Evolutionary conservation across 2,329 filamentous ascomycete genomes (phyloP).

Genomic region (Sporothrix schenckii): DNA sequence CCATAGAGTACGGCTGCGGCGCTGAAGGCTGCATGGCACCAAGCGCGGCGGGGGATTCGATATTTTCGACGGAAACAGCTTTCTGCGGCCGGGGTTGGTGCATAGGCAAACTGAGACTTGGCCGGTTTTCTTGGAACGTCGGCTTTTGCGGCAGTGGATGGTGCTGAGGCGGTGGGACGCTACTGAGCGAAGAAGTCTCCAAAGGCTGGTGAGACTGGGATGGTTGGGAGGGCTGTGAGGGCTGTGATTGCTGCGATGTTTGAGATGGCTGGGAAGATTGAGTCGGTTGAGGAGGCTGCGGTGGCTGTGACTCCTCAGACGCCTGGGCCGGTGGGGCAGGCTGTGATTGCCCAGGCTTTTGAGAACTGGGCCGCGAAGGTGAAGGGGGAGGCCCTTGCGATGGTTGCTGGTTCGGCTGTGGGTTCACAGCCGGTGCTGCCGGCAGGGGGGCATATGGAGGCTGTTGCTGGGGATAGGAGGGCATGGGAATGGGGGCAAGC

Average conservation of each 20-base stretch:
- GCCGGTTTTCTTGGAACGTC: slow-evolving; percentile 59
- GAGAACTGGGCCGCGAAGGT: background rate
- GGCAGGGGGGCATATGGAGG: background rate
- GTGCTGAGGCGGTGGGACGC: slow-evolving; percentile 60
- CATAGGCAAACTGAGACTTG: slow-evolving; percentile 66
- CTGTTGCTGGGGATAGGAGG: slow-evolving; percentile 4
- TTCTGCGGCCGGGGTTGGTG: slow-evolving; percentile 96
- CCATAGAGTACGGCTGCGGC: slow-evolving; percentile 39
- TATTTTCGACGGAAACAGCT: slow-evolving; percentile 86
- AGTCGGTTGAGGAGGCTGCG: background rate
- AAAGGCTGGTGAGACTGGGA: slow-evolving; percentile 22
- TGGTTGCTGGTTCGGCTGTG: slow-evolving; percentile 7
- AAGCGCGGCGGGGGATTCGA: slow-evolving; percentile 73
- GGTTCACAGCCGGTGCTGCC: background rate
- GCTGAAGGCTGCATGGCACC: background rate
- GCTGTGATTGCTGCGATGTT: background rate
- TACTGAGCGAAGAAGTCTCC: slow-evolving; percentile 51
- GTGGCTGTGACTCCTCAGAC: background rate
- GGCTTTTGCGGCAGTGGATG: slow-evolving; percentile 63
- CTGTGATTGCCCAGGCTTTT: background rate
- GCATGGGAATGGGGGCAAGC: background rate
- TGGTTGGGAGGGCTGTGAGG: slow-evolving; percentile 15
- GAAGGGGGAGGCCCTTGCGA: background rate
- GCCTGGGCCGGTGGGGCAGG: background rate
- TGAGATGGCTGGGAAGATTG: background rate